phyloP scores from a whole-genome alignment of 345 rosid species.

The Geranium rotundifolium region DNA sequence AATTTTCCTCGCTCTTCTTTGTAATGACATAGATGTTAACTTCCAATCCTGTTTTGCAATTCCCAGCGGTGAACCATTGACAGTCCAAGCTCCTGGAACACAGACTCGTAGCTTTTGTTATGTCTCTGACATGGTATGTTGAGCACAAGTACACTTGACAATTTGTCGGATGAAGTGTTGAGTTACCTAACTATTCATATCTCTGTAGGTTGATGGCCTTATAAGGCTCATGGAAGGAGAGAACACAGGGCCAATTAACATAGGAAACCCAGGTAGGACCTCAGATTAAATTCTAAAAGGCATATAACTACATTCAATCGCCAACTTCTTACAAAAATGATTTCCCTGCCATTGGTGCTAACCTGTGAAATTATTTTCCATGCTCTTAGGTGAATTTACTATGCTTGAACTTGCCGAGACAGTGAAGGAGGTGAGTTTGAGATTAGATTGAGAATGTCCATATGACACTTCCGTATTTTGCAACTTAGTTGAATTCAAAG shows the following conservation, averaged over 20 bases:
- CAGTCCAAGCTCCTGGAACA: conserved; percentile 91
- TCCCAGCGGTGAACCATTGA: conserved; percentile 76
- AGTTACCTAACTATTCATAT: no score
- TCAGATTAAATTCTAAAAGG: neutral
- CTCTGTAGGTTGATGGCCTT: conserved; percentile 73
- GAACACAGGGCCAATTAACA: conserved; percentile 89
- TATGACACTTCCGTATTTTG: no score
- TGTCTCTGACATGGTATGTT: conserved; percentile 81
- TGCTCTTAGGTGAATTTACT: conserved; percentile 65
- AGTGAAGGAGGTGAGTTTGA: conserved; percentile 69
- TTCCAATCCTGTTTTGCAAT: neutral
- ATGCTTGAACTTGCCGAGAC: conserved; percentile 85
- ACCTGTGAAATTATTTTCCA: neutral
- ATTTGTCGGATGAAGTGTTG: neutral
- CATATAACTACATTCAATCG: neutral
- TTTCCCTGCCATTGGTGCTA: neutral
- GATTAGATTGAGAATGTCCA: no score
- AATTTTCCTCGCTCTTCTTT: no score
- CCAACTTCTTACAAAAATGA: no score
- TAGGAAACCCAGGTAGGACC: conserved; percentile 82
- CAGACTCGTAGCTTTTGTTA: conserved; percentile 98
- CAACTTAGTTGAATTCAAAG: no score
- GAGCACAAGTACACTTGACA: no score
- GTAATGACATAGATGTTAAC: neutral
- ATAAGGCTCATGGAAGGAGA: conserved; percentile 93